A percentile compares a stretch with the other conserved stretches of the same genome.
Conservation (phyloP, 2,329 filamentous ascomycete species). For the Thelonectria olida region DNA sequence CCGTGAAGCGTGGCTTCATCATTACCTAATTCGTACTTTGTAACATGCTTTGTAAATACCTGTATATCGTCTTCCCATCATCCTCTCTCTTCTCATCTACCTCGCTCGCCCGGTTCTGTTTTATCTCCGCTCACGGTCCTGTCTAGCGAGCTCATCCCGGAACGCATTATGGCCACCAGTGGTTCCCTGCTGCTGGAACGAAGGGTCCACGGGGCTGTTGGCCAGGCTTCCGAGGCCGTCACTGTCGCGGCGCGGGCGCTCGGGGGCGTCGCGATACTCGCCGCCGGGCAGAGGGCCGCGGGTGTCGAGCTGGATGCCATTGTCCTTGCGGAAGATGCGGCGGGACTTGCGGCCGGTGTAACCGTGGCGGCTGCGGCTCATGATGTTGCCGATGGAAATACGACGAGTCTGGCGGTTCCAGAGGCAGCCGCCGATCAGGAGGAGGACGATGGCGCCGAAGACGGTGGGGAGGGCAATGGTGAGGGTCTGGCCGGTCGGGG, state of each 20-base stretch:
- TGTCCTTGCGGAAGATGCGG: constrained; percentile 49
- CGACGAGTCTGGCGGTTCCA: constrained; percentile 62
- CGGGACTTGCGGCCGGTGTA: constrained; percentile 54
- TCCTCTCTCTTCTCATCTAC: neutral
- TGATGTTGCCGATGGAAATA: constrained; percentile 62
- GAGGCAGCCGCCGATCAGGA: constrained; percentile 64
- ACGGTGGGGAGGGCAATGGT: constrained; percentile 63
- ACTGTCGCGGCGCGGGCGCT: constrained; percentile 50
- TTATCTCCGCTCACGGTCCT: constrained; percentile 50
- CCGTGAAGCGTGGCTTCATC: constrained; percentile 11
- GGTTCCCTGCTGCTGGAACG: constrained; percentile 50
- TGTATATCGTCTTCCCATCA: neutral
- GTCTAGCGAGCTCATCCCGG: constrained; percentile 59
- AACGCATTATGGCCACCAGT: constrained; percentile 54
- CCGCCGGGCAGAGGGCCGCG: constrained; percentile 30
- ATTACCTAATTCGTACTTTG: constrained; percentile 26
- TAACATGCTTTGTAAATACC: neutral
- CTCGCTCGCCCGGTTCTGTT: constrained; percentile 35
- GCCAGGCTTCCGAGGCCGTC: constrained; percentile 60
- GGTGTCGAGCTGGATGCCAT: constrained; percentile 57
- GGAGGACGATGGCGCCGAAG: constrained; percentile 56
- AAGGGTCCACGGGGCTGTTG: constrained; percentile 55
- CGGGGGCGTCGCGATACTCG: constrained; percentile 50
- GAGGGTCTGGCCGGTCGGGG: constrained; percentile 52
- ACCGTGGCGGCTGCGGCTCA: constrained; percentile 55